Base-by-base conservation (phyloP, 805 yeast genomes). In the Metschnikowia anglica region DNA sequence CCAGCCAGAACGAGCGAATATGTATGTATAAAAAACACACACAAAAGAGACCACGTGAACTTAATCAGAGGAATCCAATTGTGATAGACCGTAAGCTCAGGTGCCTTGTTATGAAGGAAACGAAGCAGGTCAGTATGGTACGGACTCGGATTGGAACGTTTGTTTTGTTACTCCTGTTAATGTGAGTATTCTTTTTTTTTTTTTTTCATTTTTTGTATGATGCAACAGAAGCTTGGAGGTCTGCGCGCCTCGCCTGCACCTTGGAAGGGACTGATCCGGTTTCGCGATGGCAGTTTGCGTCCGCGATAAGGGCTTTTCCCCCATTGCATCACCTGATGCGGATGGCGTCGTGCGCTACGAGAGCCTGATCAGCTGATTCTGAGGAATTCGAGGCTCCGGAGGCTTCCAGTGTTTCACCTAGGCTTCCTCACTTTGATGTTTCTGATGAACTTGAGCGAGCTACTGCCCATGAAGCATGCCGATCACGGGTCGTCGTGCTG, bases 31-130 rank as follows among this genome's bases (percentile, higher is more conserved):
- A 39, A 36, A 29, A 35, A 36, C 33, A 26, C 45, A 36, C 33
- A 26, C 45, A 31, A 41, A n/a, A 31, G 45, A 43, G 38, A 41
- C 56, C 54, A 46, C 56, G 53, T 48, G 56, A 52, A 52, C 50
- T 34, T 30, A 48, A 48, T 52, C 54, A 48, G 55, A 50, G 52
- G 47, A 24, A 18, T 41, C 35, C 19, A 26, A 24, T 21, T 31
- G 45, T 30, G 21, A 36, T 29, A 15, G 34, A 32, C 41, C 45
- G 37, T 24, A 17, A 25, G 40, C 40, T 41, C 37, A 30, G 27
- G 31, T 35, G 37, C 45, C 40, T 35, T 35, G 41, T 18, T 8
- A 19, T 10, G 20, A 20, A 32, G 37, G 37, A 9, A 25, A 25
- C 11, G 28, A 25, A 41, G 40, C 39, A 5, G 39, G 45, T 30